Conservation (phyloP, 768 basidiomycete species). For the Suillus discolor region DNA sequence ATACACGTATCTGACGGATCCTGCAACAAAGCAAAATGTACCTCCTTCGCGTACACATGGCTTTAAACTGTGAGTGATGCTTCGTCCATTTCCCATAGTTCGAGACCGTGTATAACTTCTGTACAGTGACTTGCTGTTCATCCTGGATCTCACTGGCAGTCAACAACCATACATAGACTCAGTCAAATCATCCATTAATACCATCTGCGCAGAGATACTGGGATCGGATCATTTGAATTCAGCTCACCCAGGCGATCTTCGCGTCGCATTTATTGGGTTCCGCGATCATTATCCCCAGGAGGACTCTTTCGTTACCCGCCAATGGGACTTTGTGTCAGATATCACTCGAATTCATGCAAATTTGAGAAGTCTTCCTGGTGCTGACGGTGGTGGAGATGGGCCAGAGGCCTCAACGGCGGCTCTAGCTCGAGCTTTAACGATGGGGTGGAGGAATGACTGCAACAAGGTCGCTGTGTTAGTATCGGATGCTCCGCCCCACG, state of each 20-base stretch:
- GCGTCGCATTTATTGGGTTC: slow-evolving; percentile 51
- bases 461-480: slow-evolving; percentile 50
- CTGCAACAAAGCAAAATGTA: not conserved
- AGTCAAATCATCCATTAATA: slow-evolving; percentile 9
- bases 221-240: slow-evolving; percentile 41
- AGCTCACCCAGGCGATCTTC: slow-evolving; percentile 40
- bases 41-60: not conserved
- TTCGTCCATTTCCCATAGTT: not conserved
- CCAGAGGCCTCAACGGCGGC: slow-evolving; percentile 55
- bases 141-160: slow-evolving; percentile 54
- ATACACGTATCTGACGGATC: slow-evolving; percentile 4
- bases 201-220: slow-evolving; percentile 40
- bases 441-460: slow-evolving; percentile 47
- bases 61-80: slow-evolving; percentile 7
- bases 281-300: slow-evolving; percentile 54
- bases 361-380: slow-evolving; percentile 37
- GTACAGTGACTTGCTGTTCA: slow-evolving; percentile 46
- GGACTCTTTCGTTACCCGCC: slow-evolving; percentile 45
- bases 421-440: slow-evolving; percentile 42
- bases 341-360: slow-evolving; percentile 37
- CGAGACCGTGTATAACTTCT: not conserved
- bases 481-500: slow-evolving; percentile 56
- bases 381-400: slow-evolving; percentile 46
- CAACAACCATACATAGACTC: slow-evolving; percentile 40
- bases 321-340: slow-evolving; percentile 44